These are phyloP conservation scores for Ochetophila trinervis DNA, from an alignment of 306 rosid species.

Conservation along the genomic window DNA sequence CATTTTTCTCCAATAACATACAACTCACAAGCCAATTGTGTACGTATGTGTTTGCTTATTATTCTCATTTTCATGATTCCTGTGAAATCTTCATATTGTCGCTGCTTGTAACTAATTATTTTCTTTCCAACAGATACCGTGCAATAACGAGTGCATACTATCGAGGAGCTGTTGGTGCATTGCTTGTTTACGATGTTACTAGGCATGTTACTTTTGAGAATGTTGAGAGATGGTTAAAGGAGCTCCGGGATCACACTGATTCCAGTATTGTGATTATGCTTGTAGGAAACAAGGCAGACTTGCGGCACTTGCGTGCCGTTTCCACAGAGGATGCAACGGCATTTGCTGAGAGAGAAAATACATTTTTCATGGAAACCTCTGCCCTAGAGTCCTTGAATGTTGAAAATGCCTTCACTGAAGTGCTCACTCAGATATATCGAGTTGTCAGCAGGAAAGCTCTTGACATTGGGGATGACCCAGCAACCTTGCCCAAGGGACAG, in stretches of 20 bases:
- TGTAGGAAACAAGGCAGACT: slow-evolving; percentile 86
- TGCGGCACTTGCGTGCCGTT: slow-evolving; percentile 69
- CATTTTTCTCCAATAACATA: neutral
- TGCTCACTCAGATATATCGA: slow-evolving; percentile 65
- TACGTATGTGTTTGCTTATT: too few species aligned
- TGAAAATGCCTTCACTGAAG: slow-evolving; percentile 76
- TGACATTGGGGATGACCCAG: slow-evolving; percentile 72
- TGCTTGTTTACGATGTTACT: slow-evolving; percentile 79
- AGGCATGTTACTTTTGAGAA: slow-evolving; percentile 73
- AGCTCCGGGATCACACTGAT: slow-evolving; percentile 80
- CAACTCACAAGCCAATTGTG: too few species aligned
- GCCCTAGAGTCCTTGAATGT: slow-evolving; percentile 78
- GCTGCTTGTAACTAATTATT: slow-evolving; percentile 24
- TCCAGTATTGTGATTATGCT: slow-evolving; percentile 82
- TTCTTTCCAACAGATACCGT: slow-evolving; percentile 50
- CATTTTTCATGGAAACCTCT: slow-evolving; percentile 79
- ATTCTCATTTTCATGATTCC: neutral
- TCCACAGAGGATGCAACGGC: slow-evolving; percentile 59
- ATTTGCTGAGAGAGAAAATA: slow-evolving; percentile 65
- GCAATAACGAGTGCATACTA: slow-evolving; percentile 86
- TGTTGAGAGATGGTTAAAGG: slow-evolving; percentile 83
- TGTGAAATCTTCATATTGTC: neutral
- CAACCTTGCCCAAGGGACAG: slow-evolving; percentile 76
- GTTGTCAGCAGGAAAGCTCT: slow-evolving; percentile 76
- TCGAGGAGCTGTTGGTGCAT: slow-evolving; percentile 82